phyloP scores from a whole-genome alignment of 345 rosid genomes.

The Aquilaria sinensis region DNA sequence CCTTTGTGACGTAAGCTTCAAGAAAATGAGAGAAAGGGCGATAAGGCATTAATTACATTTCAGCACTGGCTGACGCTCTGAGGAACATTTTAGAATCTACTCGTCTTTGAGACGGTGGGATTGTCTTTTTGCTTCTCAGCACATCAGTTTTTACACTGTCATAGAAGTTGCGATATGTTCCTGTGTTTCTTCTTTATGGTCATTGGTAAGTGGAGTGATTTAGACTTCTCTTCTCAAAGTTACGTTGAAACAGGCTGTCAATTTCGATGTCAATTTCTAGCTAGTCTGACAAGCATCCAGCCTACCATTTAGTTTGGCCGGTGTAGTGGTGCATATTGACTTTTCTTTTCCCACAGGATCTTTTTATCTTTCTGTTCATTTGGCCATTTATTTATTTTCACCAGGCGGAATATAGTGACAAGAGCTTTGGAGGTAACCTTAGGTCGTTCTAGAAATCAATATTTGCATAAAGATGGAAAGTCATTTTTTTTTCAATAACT shows the following conservation, averaged over 20 bases:
- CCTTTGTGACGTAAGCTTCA: too few relatives aligned
- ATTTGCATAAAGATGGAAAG: background rate
- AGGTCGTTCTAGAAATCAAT: conserved; percentile 6
- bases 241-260: background rate
- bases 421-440: conserved; percentile 8
- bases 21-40: too few relatives aligned
- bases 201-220: too few relatives aligned
- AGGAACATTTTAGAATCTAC: too few relatives aligned
- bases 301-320: conserved; percentile 19
- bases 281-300: conserved; percentile 1
- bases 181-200: too few relatives aligned
- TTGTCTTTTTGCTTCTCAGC: too few relatives aligned
- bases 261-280: conserved; percentile 12
- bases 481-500: background rate
- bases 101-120: too few relatives aligned
- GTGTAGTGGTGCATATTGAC: conserved; percentile 16
- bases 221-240: too few relatives aligned
- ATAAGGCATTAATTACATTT: too few relatives aligned
- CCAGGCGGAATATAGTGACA: conserved; percentile 15
- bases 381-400: background rate
- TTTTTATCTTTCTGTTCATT: background rate
- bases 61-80: too few relatives aligned
- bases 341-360: conserved; percentile 7
- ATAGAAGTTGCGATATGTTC: too few relatives aligned
- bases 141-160: too few relatives aligned